Evolutionary conservation across 148 eudicot genomes (phyloP).

Genomic region (Hydrangea macrophylla): DNA sequence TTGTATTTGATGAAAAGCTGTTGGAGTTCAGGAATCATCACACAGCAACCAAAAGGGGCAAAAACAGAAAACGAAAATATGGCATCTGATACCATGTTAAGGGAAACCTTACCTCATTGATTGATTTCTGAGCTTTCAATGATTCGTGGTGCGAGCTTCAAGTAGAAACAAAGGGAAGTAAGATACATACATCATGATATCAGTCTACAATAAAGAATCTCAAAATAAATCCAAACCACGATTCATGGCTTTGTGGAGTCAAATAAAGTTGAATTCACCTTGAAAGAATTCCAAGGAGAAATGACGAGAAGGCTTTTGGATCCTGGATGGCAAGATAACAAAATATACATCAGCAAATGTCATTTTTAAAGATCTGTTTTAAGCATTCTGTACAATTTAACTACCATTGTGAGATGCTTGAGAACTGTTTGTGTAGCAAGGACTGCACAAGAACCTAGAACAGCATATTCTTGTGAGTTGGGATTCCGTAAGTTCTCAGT

Average conservation of each 20-base stretch:
- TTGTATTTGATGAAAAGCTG: constrained; percentile 98
- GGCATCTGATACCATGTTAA: neutral
- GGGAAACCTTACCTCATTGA: constrained; percentile 70
- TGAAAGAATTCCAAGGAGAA: constrained; percentile 70
- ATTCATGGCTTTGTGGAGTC: too few relatives aligned
- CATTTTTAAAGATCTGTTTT: constrained; percentile 1
- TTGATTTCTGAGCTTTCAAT: constrained; percentile 91
- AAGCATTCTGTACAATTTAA: constrained; percentile 15
- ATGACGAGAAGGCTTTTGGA: constrained; percentile 70
- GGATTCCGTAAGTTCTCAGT: constrained; percentile 63
- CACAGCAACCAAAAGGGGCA: constrained; percentile 11
- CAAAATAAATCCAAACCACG: constrained; percentile 9
- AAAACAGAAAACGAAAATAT: neutral
- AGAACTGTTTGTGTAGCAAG: constrained; percentile 79
- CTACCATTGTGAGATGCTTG: constrained; percentile 82
- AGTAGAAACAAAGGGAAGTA: constrained; percentile 7
- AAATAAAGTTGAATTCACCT: constrained; percentile 48
- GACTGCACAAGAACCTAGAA: constrained; percentile 92
- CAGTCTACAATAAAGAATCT: neutral
- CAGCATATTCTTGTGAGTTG: constrained; percentile 70
- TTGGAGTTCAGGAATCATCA: constrained; percentile 19
- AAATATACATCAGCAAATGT: constrained; percentile 6
- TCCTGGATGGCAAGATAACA: constrained; percentile 48
- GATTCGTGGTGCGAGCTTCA: constrained; percentile 95
- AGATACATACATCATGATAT: neutral